Conservation (phyloP, 345 rosid genomes). For the Gynandropsis gynandra region DNA sequence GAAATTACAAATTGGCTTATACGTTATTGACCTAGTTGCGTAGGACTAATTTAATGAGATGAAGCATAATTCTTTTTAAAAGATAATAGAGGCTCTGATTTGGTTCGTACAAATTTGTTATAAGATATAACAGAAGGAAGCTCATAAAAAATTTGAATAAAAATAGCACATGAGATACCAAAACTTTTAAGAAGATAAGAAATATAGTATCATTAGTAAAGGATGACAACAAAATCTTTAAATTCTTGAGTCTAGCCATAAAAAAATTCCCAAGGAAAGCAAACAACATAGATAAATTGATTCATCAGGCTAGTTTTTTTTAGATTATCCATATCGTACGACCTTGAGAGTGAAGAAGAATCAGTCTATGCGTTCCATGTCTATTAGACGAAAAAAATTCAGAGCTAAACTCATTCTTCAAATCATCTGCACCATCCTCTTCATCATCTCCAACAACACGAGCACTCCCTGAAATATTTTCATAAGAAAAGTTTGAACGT, state of each 20-base stretch:
- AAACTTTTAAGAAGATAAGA: not conserved
- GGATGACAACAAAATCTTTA: too few species aligned
- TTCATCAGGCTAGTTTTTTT: too few species aligned
- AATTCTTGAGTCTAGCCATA: too few species aligned
- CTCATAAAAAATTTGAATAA: conserved; percentile 98
- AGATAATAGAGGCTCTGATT: conserved; percentile 96
- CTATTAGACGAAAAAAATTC: conserved; percentile 83
- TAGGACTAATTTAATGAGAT: conserved; percentile 88
- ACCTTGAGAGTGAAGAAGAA: too few species aligned
- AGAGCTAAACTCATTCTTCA: conserved; percentile 88
- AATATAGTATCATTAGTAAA: too few species aligned
- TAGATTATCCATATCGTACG: too few species aligned
- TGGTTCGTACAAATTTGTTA: conserved; percentile 86
- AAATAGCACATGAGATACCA: conserved; percentile 8
- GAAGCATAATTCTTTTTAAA: conserved; percentile 63
- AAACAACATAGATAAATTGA: not conserved
- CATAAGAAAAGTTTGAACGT: too few species aligned
- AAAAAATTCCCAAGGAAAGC: too few species aligned
- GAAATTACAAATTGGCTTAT: too few species aligned
- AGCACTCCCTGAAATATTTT: conserved; percentile 78
- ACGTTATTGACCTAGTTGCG: conserved; percentile 99
- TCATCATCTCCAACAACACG: conserved; percentile 97
- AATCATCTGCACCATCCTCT: conserved; percentile 93
- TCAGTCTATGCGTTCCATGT: conserved; percentile 88
- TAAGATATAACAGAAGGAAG: conserved; percentile 77